Base-by-base conservation (phyloP, 768 basidiomycete species). In the Collybia sp. region DNA sequence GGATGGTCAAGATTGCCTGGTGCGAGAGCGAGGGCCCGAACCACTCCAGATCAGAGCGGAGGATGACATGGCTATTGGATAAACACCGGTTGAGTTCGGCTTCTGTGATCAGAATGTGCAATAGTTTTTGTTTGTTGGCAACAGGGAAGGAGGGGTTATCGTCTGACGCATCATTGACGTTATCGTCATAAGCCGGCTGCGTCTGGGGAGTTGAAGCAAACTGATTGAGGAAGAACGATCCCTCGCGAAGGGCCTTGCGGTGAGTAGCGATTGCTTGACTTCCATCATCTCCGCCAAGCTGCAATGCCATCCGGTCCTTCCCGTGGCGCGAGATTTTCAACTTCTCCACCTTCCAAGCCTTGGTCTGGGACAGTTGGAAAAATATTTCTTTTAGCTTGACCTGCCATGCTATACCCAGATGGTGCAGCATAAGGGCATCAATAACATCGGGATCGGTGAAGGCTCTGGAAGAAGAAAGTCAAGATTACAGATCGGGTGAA, bases 361-460 rank as follows among this genome's bases (percentile, higher is more conserved):
- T 63, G n/a, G 64, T 63, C 11, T 55, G 42, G 49, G 66, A 59
- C 17, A 74, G 33, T 17, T 47, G 43, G n/a, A 39, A 33, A 45
- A 71, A 63, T 4, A 57, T 51, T 8, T 53, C 38, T 42, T 67
- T 71, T 40, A 73, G 48, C 32, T 65, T 60, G 30, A 68, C 59
- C 42, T 71, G 67, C 74, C 73, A 76, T 12, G 55, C 51, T 6
- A 72, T 46, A 0, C 74, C 75, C 10, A 77, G 57, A 55, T 73
- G 63, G 25, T 75, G 70, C 12, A 75, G 61, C 30, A 77, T 56
- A 10, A 76, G 58, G 0, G 69, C 71, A 43, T 75, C 71, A 18
- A 77, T 53, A 41, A 75, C 65, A 34, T 77, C 74, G 12, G 70
- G 69, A 48, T 77, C 73, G 9, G 71, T 72, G 51, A 71, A 75